These are phyloP conservation scores for Salix udensis DNA, from an alignment of 345 rosid genomes.

Conservation along the genomic window DNA sequence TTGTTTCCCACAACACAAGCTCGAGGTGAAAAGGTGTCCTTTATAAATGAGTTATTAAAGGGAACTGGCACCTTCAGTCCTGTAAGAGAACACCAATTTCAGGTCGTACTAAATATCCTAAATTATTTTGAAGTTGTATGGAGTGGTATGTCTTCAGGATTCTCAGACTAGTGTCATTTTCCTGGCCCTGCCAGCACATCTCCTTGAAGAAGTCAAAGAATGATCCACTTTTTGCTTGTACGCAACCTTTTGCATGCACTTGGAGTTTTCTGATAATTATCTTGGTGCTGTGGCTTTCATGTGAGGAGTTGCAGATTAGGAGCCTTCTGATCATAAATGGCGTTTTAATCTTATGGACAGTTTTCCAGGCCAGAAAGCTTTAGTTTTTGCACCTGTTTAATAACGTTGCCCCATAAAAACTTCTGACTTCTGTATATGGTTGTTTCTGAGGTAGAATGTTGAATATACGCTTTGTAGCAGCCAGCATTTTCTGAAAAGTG, in stretches of 20 bases:
- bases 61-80: slow-evolving; percentile 11
- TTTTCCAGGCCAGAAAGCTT: not conserved
- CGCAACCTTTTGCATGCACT: not conserved
- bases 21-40: slow-evolving; percentile 10
- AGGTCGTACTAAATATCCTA: not conserved
- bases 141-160: slow-evolving; percentile 1
- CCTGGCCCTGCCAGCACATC: not conserved
- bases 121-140: not conserved
- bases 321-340: not conserved
- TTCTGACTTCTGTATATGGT: not conserved
- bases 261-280: slow-evolving; percentile 1
- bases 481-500: not conserved
- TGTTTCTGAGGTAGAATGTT: not conserved
- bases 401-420: not conserved
- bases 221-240: not conserved
- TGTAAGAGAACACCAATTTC: slow-evolving; percentile 16
- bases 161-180: not conserved
- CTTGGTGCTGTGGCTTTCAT: not conserved
- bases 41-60: not conserved
- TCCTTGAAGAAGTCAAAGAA: not conserved
- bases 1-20: slow-evolving; percentile 43
- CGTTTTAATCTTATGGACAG: slow-evolving; percentile 2
- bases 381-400: not conserved
- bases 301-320: not conserved
- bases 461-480: not conserved